Evolutionary conservation across 1,139 yeast genomes (phyloP), one percentile per base, ranked within the genome.

Genomic region (Pichia sp.): DNA sequence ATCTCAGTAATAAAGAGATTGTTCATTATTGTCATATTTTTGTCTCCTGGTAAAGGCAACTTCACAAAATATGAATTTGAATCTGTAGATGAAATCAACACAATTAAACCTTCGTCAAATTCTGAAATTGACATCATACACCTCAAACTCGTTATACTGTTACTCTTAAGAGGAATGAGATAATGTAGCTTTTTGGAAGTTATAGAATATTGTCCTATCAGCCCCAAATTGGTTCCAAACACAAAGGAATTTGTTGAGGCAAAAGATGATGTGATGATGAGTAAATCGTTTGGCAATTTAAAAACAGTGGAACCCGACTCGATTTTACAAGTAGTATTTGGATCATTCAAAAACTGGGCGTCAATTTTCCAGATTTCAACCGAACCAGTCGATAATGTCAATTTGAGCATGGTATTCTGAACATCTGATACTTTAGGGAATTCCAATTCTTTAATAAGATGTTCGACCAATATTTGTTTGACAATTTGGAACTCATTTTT

Each of bases 201-300:
- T 8, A 45, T 39, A 31, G 73, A 68, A 54, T 75, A 81, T 56
- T 85, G 94, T 0, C 81, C 81, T 6, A 87, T 62, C 35, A 68
- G 68, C 0, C 97, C 97, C 46, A 77, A 75, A 1, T 71, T 64
- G 6, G 81, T 72, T 0, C 95, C 95, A 33, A 79, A 77, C 1
- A 82, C 57, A 2, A 87, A 55, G 7, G 64, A 66, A 3, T 70
- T 66, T 4, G 68, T 56, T 4, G 77, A 73, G 9, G 79, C 8
- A 36, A 49, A 47, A 2, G 48, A 34, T 7, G 49, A 45, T 1
- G 50, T 39, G 31, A 47, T 49, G 23, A 47, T 47, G 28, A 41
- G 35, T 4, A 41, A 9, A 7, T 10, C 32, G 35, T 38, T 32
- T 36, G 33, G 23, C 34, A 44, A 23, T 42, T 42, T 43, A 10